Evolutionary conservation across 352 stramenopile species (phyloP).

Genomic region (Globisporangium mamillatum): DNA sequence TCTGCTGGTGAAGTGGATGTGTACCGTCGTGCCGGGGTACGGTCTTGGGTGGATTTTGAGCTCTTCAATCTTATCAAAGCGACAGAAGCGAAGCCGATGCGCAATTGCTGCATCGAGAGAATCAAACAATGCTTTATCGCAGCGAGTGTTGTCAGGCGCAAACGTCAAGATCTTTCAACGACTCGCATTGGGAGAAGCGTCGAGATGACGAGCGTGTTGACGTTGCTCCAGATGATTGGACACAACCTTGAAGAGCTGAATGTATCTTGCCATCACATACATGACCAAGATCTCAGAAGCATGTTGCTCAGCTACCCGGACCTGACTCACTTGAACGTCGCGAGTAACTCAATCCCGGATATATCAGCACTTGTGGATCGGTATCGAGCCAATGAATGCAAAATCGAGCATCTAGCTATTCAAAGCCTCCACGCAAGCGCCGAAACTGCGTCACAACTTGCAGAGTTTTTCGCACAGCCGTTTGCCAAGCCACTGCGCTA

Average conservation of each 20-base stretch:
- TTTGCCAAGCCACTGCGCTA: no score
- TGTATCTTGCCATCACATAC: constrained; percentile 12
- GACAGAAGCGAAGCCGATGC: constrained; percentile 10
- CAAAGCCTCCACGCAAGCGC: no score
- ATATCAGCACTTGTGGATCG: constrained; percentile 19
- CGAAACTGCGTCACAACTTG: no score
- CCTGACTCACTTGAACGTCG: constrained; percentile 22
- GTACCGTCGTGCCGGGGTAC: constrained; percentile 35
- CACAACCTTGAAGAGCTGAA: constrained; percentile 20
- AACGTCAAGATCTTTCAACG: constrained; percentile 4
- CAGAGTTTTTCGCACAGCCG: no score
- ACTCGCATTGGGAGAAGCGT: background rate
- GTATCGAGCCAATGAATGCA: constrained; percentile 15
- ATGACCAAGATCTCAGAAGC: constrained; percentile 9
- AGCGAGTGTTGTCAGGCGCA: background rate
- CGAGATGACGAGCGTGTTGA: background rate
- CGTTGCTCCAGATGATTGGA: constrained; percentile 18
- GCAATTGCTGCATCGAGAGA: constrained; percentile 11
- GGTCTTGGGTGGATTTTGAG: constrained; percentile 34
- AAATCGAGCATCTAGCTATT: constrained; percentile 14
- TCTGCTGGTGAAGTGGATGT: constrained; percentile 22
- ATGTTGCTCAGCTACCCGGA: constrained; percentile 25
- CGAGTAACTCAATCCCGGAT: constrained; percentile 16
- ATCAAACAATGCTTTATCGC: no score
- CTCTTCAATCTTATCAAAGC: background rate